These are phyloP conservation scores for Psidium guajava DNA, from an alignment of 345 rosid species.

Conservation along the genomic window DNA sequence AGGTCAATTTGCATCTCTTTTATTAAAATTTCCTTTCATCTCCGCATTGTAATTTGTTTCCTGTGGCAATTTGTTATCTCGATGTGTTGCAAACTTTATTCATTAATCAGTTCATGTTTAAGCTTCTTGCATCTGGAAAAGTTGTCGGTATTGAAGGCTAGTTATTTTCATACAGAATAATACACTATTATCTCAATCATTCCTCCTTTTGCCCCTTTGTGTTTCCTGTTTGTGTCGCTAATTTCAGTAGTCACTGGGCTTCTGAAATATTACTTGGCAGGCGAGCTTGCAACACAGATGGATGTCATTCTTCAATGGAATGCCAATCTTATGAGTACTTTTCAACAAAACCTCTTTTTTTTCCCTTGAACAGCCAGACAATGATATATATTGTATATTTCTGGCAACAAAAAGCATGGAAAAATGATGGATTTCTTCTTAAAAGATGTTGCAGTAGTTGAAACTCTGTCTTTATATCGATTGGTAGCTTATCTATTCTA, in stretches of 20 bases:
- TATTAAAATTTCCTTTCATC: neutral
- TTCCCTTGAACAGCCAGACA: neutral
- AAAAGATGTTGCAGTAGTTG: neutral
- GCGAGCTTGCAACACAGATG: neutral
- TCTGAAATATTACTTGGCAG: neutral
- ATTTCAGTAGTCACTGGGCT: neutral
- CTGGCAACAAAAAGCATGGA: neutral
- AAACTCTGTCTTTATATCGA: neutral
- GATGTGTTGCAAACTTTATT: neutral
- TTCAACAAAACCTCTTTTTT: neutral
- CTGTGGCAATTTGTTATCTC: neutral
- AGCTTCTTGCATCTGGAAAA: neutral
- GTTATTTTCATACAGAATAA: neutral
- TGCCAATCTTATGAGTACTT: neutral
- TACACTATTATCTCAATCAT: neutral
- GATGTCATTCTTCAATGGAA: neutral
- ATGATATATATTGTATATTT: neutral
- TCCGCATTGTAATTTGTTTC: neutral
- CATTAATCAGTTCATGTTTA: neutral
- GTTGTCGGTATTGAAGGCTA: neutral
- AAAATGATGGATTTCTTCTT: neutral
- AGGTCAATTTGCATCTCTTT: neutral
- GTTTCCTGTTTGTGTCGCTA: neutral
- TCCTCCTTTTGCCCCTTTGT: neutral
- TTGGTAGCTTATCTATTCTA: neutral